Evolutionary conservation across 1,284 basidiomycete genomes (phyloP).

Genomic region (Ustilago tritici): DNA sequence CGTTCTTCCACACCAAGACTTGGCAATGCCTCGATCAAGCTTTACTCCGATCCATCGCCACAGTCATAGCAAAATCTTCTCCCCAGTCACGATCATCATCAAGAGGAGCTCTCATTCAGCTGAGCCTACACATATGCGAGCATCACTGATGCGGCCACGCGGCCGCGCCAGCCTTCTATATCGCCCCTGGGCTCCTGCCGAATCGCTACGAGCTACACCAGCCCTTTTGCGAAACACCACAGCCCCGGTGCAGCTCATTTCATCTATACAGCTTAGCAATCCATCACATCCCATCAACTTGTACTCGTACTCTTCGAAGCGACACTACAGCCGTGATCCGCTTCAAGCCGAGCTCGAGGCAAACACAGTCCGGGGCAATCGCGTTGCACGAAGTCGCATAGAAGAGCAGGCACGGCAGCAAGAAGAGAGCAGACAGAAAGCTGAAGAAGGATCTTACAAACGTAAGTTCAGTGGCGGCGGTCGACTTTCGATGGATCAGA

Average conservation of each 20-base stretch:
- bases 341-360: slow-evolving; percentile 61
- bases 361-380: slow-evolving; percentile 61
- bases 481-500: not conserved
- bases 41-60: not conserved
- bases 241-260: not conserved
- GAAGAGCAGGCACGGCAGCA: slow-evolving; percentile 29
- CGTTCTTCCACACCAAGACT: slow-evolving; percentile 10
- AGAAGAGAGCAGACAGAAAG: slow-evolving; percentile 16
- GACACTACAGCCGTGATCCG: slow-evolving; percentile 56
- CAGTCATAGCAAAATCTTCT: slow-evolving; percentile 2
- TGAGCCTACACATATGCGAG: slow-evolving; percentile 17
- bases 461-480: not conserved
- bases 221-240: slow-evolving; percentile 2
- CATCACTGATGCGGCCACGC: slow-evolving; percentile 27
- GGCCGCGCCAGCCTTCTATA: slow-evolving; percentile 15
- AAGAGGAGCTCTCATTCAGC: not conserved
- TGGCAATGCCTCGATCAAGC: not conserved
- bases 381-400: slow-evolving; percentile 43
- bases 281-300: not conserved
- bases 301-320: slow-evolving; percentile 7
- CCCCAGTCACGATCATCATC: not conserved
- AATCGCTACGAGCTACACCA: not conserved
- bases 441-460: slow-evolving; percentile 20
- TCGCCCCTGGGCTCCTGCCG: slow-evolving; percentile 10
- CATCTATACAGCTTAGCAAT: not conserved